Conservation (phyloP, 1,284 basidiomycete species). For the Puccinia horiana region DNA sequence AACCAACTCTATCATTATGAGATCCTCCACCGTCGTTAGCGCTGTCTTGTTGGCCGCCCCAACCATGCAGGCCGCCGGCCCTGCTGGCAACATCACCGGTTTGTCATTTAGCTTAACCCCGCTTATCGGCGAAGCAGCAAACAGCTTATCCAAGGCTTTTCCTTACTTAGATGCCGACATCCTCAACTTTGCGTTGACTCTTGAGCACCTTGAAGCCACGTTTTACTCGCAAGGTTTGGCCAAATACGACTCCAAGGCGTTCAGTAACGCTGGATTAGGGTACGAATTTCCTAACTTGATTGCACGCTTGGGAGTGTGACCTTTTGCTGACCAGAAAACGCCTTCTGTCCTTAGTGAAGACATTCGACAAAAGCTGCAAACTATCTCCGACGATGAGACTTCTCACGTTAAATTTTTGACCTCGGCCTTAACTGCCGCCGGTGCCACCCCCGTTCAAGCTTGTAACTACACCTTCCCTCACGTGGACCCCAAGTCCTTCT, state of each 20-base stretch:
- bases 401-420: conserved; percentile 63
- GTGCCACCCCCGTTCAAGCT: conserved; percentile 63
- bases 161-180: conserved; percentile 57
- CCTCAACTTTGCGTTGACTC: conserved; percentile 68
- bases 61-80: neutral
- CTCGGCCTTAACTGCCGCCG: conserved; percentile 62
- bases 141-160: neutral
- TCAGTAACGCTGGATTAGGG: conserved; percentile 64
- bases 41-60: conserved; percentile 14
- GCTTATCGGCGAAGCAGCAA: too few species aligned
- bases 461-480: conserved; percentile 65
- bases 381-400: conserved; percentile 68
- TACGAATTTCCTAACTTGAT: neutral
- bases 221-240: conserved; percentile 62
- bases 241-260: conserved; percentile 61
- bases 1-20: conserved; percentile 9
- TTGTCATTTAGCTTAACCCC: too few species aligned
- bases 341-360: neutral
- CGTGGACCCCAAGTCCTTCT: conserved; percentile 64
- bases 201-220: conserved; percentile 70
- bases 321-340: too few species aligned
- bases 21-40: conserved; percentile 18
- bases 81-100: conserved; percentile 11
- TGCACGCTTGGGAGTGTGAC: too few species aligned
- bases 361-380: conserved; percentile 51